phyloP scores from a whole-genome alignment of 768 basidiomycete genomes.

The Russula griseocarnosa region DNA sequence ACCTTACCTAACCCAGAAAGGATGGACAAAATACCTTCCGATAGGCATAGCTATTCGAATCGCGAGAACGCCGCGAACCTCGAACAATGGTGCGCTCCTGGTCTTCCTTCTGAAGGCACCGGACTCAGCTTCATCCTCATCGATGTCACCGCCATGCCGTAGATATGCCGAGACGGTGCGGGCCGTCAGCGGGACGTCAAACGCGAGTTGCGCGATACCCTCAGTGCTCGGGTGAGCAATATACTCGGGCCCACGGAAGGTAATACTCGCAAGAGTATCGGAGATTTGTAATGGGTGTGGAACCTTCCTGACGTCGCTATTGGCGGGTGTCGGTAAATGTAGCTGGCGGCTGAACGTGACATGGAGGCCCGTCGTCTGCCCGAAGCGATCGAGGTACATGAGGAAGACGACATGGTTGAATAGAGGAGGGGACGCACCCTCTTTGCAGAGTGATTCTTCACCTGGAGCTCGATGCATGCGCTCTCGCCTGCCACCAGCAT shows the following conservation, averaged over 20 bases:
- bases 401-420: neutral
- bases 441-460: conserved; percentile 78
- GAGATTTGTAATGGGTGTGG: conserved; percentile 56
- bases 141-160: conserved; percentile 50
- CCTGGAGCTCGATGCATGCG: conserved; percentile 68
- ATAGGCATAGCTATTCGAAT: conserved; percentile 69
- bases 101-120: neutral
- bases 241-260: conserved; percentile 73
- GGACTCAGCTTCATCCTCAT: conserved; percentile 34
- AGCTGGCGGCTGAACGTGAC: conserved; percentile 59
- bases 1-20: neutral
- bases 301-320: conserved; percentile 36
- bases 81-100: conserved; percentile 48
- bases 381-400: neutral
- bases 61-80: conserved; percentile 59
- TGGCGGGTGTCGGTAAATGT: conserved; percentile 42
- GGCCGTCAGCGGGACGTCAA: conserved; percentile 69
- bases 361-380: conserved; percentile 64
- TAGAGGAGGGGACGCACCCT: conserved; percentile 47
- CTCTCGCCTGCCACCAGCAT: conserved; percentile 64
- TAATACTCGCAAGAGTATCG: conserved; percentile 63
- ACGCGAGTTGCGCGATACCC: conserved; percentile 73
- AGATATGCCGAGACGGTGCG: conserved; percentile 61
- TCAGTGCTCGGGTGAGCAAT: conserved; percentile 68
- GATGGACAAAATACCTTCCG: conserved; percentile 57